Evolutionary conservation across 257 asterid genomes (phyloP), one percentile per base, ranked within the genome.

Genomic region (Solanum peruvianum): DNA sequence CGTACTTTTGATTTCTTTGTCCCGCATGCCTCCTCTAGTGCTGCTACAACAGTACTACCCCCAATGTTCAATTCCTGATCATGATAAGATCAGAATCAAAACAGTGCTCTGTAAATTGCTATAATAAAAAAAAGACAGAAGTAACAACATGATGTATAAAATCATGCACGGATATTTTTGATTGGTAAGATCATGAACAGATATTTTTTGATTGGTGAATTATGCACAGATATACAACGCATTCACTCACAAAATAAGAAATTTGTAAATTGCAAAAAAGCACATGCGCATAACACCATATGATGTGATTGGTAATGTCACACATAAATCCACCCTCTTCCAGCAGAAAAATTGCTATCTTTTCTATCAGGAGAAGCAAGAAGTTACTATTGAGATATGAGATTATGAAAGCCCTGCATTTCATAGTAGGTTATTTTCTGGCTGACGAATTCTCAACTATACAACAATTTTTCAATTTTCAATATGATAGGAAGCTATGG

Each of bases 1-100:
- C 87, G 93, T 91, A 95, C 92, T 91, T 92, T 95, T 64, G 96
- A 91, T 91, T 87, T 94, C 87, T 88, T 94, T 87, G 97, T 93
- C 86, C 96, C 98, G 72, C 98, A 96, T 83, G 94, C 95, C 89
- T 95, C 99, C 89, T 95, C 95, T 85, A 96, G 89, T 37, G 99
- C 98, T 82, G 96, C 91, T 85, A 93, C 89, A 85, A 95, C 94
- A 52, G 91, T 94, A 90, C 94, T 92, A 67, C 93, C 93, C 83
- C 99, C 99, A 90, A 96, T 95, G 88, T 94, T 96, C 91, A 96
- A 92, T 87, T 95, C 99, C 99, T 95, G 92, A 87, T 71, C 86
- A 85, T 78, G 84, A 91, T 52, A 85, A 83, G 67, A 69, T n/a
- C 49, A 86, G 88, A 87, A 80, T 87, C 33, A 1, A 29, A 31